Conservation (phyloP, 441 rosid genomes). For the Populus hybrid region DNA sequence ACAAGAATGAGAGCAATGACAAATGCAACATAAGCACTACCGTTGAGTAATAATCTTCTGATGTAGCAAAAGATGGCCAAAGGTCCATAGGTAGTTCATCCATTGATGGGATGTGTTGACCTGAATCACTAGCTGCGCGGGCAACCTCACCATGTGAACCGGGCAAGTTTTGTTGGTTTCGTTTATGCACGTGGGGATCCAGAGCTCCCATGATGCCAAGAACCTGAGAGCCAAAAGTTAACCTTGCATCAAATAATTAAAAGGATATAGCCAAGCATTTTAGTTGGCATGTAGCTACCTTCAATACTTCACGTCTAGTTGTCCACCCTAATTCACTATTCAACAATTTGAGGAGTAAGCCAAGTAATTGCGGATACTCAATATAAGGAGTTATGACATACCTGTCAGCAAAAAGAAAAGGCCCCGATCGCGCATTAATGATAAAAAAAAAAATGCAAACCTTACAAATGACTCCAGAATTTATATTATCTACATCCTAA, state of each 20-base stretch:
- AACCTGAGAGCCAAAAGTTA: constrained; percentile 51
- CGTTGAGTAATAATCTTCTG: constrained; percentile 97
- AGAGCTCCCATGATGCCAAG: constrained; percentile 99
- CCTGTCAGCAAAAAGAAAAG: constrained; percentile 34
- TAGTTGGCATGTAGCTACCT: constrained; percentile 52
- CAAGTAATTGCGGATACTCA: constrained; percentile 90
- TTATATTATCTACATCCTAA: not conserved
- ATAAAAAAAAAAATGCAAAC: not conserved
- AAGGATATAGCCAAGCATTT: constrained; percentile 11
- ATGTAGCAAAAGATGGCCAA: constrained; percentile 93
- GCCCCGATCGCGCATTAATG: not conserved
- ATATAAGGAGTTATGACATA: constrained; percentile 97
- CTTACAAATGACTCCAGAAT: not conserved
- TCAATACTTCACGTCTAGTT: constrained; percentile 96
- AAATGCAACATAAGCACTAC: constrained; percentile 41
- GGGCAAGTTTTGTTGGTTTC: constrained; percentile 76
- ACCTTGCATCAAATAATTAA: constrained; percentile 25
- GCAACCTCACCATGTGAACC: constrained; percentile 92
- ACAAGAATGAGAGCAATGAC: constrained; percentile 17
- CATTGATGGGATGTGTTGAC: constrained; percentile 82
- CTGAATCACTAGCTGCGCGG: constrained; percentile 90
- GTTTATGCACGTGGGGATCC: constrained; percentile 95
- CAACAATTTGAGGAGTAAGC: constrained; percentile 92
- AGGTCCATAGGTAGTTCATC: constrained; percentile 93
- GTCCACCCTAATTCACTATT: constrained; percentile 98